These are phyloP conservation scores for Colletotrichum orchidophilum DNA, from an alignment of 2,329 filamentous ascomycete genomes.

Conservation along the genomic window DNA sequence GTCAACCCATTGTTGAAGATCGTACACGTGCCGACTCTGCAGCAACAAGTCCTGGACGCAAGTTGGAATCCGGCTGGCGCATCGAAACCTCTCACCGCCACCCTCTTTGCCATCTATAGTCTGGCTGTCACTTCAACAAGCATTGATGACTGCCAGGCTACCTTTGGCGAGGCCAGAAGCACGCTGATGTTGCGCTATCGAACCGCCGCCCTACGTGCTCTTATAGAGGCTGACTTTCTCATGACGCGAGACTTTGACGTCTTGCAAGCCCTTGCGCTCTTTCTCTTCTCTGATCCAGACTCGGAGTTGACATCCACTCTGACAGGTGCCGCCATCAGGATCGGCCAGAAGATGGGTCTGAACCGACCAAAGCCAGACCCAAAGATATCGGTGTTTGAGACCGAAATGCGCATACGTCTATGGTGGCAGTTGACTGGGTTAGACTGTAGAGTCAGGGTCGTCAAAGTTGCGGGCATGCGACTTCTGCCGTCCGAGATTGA, in stretches of 20 bases:
- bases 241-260: slow-evolving; percentile 41
- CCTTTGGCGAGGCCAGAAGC: slow-evolving; percentile 33
- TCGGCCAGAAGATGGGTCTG: slow-evolving; percentile 40
- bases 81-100: slow-evolving; percentile 36
- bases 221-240: slow-evolving; percentile 40
- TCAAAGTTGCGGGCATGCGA: slow-evolving; percentile 24
- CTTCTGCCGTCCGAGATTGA: neutral
- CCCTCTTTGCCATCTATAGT: slow-evolving; percentile 42
- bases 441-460: slow-evolving; percentile 32
- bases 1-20: slow-evolving; percentile 46
- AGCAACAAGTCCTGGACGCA: slow-evolving; percentile 43
- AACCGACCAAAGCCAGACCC: slow-evolving; percentile 31
- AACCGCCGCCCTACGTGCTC: slow-evolving; percentile 37
- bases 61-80: slow-evolving; percentile 37
- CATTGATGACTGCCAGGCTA: slow-evolving; percentile 25
- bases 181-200: slow-evolving; percentile 38
- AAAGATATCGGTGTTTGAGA: slow-evolving; percentile 37
- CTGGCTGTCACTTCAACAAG: slow-evolving; percentile 39
- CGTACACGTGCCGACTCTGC: slow-evolving; percentile 43
- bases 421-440: slow-evolving; percentile 42
- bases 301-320: slow-evolving; percentile 40
- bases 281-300: slow-evolving; percentile 42
- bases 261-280: slow-evolving; percentile 42
- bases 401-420: slow-evolving; percentile 40
- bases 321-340: slow-evolving; percentile 35